Conservation (phyloP, 768 basidiomycete genomes). For the Macrolepiota dolichaula region DNA sequence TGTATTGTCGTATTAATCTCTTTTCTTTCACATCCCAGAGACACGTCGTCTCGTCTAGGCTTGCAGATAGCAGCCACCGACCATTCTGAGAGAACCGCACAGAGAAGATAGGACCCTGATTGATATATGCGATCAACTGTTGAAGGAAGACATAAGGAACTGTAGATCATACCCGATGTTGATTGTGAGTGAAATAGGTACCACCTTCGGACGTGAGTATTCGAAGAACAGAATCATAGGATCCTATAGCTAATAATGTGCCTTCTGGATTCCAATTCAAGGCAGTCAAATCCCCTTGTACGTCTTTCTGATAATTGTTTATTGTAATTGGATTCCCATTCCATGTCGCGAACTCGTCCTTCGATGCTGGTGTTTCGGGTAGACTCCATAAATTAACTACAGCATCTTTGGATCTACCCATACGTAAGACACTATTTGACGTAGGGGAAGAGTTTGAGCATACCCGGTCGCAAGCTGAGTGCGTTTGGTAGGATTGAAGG, state of each 20-base stretch:
- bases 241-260: slow-evolving; percentile 70
- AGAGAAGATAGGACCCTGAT: slow-evolving; percentile 79
- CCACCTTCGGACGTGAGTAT: slow-evolving; percentile 62
- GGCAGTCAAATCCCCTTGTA: slow-evolving; percentile 65
- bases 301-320: slow-evolving; percentile 43
- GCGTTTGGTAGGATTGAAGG: slow-evolving; percentile 66
- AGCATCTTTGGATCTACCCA: slow-evolving; percentile 69
- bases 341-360: slow-evolving; percentile 26
- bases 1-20: slow-evolving; percentile 59
- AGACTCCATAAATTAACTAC: slow-evolving; percentile 72
- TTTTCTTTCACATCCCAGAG: slow-evolving; percentile 74
- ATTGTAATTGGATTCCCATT: slow-evolving; percentile 40
- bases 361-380: slow-evolving; percentile 34
- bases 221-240: slow-evolving; percentile 70
- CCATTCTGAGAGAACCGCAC: slow-evolving; percentile 74
- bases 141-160: background rate
- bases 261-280: slow-evolving; percentile 79
- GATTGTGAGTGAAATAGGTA: slow-evolving; percentile 56
- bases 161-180: slow-evolving; percentile 55
- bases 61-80: slow-evolving; percentile 70
- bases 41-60: slow-evolving; percentile 73
- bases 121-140: slow-evolving; percentile 25
- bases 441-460: slow-evolving; percentile 18
- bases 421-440: background rate
- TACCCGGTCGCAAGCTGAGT: slow-evolving; percentile 74